Base-by-base conservation (phyloP, 306 rosid species). In the Vigna nakashimae region DNA sequence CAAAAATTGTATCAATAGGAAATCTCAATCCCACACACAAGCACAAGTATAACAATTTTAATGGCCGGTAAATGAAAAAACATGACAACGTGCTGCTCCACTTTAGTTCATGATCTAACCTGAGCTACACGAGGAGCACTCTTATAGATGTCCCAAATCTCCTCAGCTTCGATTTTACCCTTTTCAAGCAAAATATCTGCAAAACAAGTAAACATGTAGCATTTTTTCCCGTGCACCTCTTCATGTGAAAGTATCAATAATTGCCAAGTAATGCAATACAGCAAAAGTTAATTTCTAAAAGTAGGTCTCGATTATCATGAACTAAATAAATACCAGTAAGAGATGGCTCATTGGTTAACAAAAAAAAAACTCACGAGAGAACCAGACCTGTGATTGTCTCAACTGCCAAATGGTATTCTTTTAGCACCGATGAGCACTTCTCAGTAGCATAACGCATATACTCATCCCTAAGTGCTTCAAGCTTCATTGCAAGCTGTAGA, bases 391-490 rank as follows among this genome's bases (percentile, higher is more conserved):
- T 90, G 80, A 94, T 92, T 83, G 94, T 86, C 92, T 94, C 98
- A 17, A 92, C 93, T 13, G 97, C 97, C 76, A 90, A 87, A 72
- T 87, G 84, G 84, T 87, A 86, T 69, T 94, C 97, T 80, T 86
- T 84, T 71, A 94, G 81, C 77, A 94, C 91, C 5, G 92, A 84
- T 17, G 80, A 81, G 80, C 97, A 92, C 82, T 86, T 92, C 52
- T 89, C 97, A 58, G 90, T 90, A 59, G 95, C 92, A 79, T 86
- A 94, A 55, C 97, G 98, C 93, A 94, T 83, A 80, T 92, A 94
- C 87, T 92, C 98, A 85, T 94, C 97, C 66, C 97, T 86, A 71
- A 94, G 93, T 75, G 91, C 97, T 83, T 94, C 93, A 83, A 94
- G 88, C 89, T 94, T 94, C 82, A 90, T 68, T 80, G 95, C 92